Evolutionary conservation across 805 yeast species (phyloP), one percentile per base, ranked within the genome.

Genomic region (Metahyphopichia silvanorum): DNA sequence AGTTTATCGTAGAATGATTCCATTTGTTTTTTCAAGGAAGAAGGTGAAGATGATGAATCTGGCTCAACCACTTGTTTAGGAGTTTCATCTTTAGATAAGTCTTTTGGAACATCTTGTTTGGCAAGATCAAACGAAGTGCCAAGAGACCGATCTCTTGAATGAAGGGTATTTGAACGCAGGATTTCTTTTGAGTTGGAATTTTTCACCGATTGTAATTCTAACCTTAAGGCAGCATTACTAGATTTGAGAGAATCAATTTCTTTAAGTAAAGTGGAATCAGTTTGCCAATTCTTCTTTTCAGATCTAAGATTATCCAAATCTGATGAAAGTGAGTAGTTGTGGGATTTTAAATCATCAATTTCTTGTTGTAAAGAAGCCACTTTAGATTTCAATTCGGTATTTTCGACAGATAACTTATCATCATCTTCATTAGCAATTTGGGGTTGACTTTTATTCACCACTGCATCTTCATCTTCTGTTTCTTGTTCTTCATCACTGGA

Each of bases 401-500:
- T 46, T 30, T 65, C 68, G 26, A 55, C 55, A 3, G n/a, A 13
- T 4, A 8, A 9, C 13, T 4, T 23, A 12, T 23, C 25, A 23
- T 23, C 25, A 59, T 43, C 25, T 7, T 31, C 31, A 21, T 51
- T 18, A 20, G 9, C 14, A 5, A 4, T 10, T 8, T 8, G 11
- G 6, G 11, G 25, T n/a, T n/a, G n/a, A n/a, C 11, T 18, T 24
- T 25, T 26, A 21, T n/a, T 29, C 8, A 14, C 13, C 13, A 12
- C 31, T 18, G 29, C 49, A 13, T 25, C 16, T 13, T 28, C 35
- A 20, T 29, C 40, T 12, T 37, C 47, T 13, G 51, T 60, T 1
- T 67, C 75, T 2, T 76, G 86, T 29, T 82, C 93, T 40, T 83
- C 95, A 43, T 83, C 95, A 33, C 88, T 82, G 11, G 91, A 82